A percentile compares a stretch with the other conserved stretches of the same genome.
Conservation (phyloP, 176 grass and related monocot species). For the Stipa capillata region DNA sequence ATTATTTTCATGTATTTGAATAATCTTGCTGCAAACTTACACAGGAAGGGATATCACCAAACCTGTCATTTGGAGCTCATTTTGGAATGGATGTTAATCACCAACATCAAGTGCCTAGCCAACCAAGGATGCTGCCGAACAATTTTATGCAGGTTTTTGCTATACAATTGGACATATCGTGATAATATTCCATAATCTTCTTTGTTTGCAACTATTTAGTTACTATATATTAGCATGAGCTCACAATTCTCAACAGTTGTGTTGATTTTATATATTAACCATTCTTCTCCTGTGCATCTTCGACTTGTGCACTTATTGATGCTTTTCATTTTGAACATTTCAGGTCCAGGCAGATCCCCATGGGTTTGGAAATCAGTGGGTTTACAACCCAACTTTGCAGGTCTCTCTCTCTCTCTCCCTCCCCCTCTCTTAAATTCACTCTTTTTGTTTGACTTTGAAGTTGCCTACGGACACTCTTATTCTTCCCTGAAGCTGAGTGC, state of each 20-base stretch:
- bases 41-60: constrained; percentile 71
- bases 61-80: constrained; percentile 71
- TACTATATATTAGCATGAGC: background rate
- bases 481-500: too few relatives aligned
- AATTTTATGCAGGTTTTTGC: constrained; percentile 65
- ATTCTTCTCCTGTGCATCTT: background rate
- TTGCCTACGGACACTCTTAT: too few relatives aligned
- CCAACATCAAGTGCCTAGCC: constrained; percentile 50
- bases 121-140: constrained; percentile 48
- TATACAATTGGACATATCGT: background rate
- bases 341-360: constrained; percentile 60
- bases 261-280: background rate
- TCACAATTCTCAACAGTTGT: background rate
- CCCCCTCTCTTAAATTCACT: too few relatives aligned
- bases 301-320: background rate
- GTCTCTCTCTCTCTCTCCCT: too few relatives aligned
- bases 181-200: background rate
- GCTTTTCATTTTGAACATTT: constrained; percentile 2
- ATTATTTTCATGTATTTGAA: constrained; percentile 9
- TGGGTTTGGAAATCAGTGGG: constrained; percentile 65
- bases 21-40: background rate
- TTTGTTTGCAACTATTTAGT: background rate
- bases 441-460: too few relatives aligned
- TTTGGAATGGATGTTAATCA: constrained; percentile 78
- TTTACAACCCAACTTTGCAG: constrained; percentile 82